Percentiles rank a stretch among this genome's conserved stretches.
These are phyloP conservation scores for Chaetomium globosum DNA, from an alignment of 2,329 filamentous ascomycete species.

Conservation along the genomic window DNA sequence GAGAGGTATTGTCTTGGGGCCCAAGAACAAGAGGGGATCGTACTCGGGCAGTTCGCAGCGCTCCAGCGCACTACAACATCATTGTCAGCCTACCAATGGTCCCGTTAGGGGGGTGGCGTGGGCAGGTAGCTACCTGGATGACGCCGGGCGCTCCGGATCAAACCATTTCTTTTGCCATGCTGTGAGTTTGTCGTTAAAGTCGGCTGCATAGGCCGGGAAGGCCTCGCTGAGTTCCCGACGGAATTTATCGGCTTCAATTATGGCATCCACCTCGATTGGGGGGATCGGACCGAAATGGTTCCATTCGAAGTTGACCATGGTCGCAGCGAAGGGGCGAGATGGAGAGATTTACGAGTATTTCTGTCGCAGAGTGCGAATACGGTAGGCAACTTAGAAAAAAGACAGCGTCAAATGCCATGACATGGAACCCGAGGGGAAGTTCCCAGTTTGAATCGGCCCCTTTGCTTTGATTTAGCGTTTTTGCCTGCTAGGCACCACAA, in stretches of 20 bases:
- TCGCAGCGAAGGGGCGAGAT: background rate
- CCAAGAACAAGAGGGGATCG: conserved; percentile 10
- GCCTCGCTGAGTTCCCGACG: conserved; percentile 5
- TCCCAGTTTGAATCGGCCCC: background rate
- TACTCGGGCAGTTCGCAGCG: conserved; percentile 15
- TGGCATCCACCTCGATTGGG: background rate
- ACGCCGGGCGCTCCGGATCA: background rate
- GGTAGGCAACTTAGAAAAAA: background rate
- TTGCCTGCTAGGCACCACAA: background rate
- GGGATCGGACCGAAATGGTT: conserved; percentile 17
- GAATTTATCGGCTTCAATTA: conserved; percentile 4
- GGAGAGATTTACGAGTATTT: background rate
- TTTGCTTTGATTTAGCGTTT: background rate
- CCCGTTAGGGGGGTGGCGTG: background rate
- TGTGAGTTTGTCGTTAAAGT: conserved; percentile 12
- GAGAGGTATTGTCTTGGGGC: conserved; percentile 16
- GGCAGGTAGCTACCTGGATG: background rate
- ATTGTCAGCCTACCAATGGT: background rate
- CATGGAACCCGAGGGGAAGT: background rate
- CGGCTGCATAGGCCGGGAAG: conserved; percentile 12
- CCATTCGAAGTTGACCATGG: conserved; percentile 16
- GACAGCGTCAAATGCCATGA: background rate
- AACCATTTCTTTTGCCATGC: conserved; percentile 17
- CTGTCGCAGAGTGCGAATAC: background rate
- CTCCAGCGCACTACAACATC: background rate